phyloP scores from a whole-genome alignment of 164 flowering plant species.

The Tetracentron sinense region DNA sequence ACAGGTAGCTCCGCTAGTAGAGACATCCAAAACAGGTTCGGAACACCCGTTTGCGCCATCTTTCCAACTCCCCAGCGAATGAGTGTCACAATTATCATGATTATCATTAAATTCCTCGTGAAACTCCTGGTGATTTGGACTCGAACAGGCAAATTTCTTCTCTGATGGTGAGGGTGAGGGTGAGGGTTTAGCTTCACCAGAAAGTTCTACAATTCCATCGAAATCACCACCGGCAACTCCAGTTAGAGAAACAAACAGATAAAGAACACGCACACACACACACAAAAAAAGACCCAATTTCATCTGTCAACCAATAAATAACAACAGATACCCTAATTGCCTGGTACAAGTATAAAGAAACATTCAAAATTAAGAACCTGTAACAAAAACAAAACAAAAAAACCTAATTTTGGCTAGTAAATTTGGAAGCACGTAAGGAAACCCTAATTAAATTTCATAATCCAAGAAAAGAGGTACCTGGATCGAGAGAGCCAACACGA shows the following conservation, averaged over 20 bases:
- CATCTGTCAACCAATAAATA: background rate
- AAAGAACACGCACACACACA: background rate
- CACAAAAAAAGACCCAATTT: background rate
- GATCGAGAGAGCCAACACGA: conserved; percentile 51
- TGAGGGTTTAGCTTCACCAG: conserved; percentile 11
- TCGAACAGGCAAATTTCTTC: conserved; percentile 5
- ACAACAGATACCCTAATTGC: background rate
- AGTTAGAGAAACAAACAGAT: background rate
- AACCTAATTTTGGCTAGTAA: conserved; percentile 4
- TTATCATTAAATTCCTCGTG: conserved; percentile 11
- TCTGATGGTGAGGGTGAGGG: conserved; percentile 3
- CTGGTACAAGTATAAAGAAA: background rate
- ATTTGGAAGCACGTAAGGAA: background rate
- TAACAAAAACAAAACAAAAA: background rate
- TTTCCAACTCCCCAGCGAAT: conserved; percentile 54
- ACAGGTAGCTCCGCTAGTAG: conserved; percentile 11
- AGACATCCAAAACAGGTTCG: conserved; percentile 18
- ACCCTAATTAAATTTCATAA: too few relatives aligned
- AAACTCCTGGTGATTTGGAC: conserved; percentile 6
- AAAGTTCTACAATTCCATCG: conserved; percentile 14
- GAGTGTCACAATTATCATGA: conserved; percentile 33
- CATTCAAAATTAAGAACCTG: background rate
- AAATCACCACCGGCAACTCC: background rate
- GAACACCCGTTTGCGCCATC: conserved; percentile 36
- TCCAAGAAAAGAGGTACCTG: conserved; percentile 23